Evolutionary conservation across 2,329 filamentous ascomycete genomes (phyloP), one percentile per base, ranked within the genome.

Genomic region (Aspergillus sp.): DNA sequence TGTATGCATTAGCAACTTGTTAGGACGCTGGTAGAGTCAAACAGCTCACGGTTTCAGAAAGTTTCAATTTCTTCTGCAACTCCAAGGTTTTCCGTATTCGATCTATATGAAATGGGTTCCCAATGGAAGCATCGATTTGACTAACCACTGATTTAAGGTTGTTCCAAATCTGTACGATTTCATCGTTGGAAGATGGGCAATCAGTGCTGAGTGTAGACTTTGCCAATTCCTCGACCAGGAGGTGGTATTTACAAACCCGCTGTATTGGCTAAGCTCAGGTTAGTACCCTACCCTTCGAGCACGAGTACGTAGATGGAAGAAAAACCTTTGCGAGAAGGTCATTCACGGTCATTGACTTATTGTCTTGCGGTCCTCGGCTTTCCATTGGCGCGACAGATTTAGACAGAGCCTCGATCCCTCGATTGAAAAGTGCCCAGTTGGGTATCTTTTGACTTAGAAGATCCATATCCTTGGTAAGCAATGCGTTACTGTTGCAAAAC

Each of bases 291-390:
- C 19, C 32, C 12, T n/a, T 35, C 51, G 19, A 19, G 19, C 28
- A 47, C 46, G 7, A 32, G 47, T 32, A 3, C 19, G 42, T 35
- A 5, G 26, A 46, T 39, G 38, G 3, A 19, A 33, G 30, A 32
- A 42, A 53, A 57, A 88, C 89, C 79, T 97, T 97, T 55, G 96
- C 89, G 46, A 97, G 75, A 4, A 97, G 75, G 67, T 97, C 93
- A 42, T 83, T 81, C 53, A 96, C 80, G 1, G 86, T 89, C 53
- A 94, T 71, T 2, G 88, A 85, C 60, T 88, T 94, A 58, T 79
- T 87, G 29, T 77, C 75, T 46, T 80, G 76, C 10, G 80, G 75
- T 30, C 76, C 73, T 44, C 80, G 76, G 48, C 75, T 80, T 48
- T 84, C 83, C n/a, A 80, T 74, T 0, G 89, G 84, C 10, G 81